Evolutionary conservation across 768 basidiomycete species (phyloP).

Genomic region (Agaricus blazei): DNA sequence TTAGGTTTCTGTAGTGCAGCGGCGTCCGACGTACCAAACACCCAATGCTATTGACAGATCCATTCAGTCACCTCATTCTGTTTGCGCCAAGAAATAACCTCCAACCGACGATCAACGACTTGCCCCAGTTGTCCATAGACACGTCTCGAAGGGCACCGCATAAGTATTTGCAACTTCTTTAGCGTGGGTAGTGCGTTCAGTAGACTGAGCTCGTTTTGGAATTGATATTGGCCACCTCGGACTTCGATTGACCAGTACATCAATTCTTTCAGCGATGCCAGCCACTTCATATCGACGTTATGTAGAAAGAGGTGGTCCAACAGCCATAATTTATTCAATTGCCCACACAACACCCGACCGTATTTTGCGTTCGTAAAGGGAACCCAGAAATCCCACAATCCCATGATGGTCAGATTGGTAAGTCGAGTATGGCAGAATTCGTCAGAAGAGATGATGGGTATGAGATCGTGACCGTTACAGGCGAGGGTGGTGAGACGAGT

Average conservation of each 20-base stretch:
- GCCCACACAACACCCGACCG: neutral
- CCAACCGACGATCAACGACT: neutral
- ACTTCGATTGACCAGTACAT: constrained; percentile 2
- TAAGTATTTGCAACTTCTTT: neutral
- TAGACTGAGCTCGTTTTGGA: neutral
- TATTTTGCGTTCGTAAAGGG: neutral
- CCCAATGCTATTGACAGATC: neutral
- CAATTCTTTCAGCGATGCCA: constrained; percentile 3
- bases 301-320: constrained; percentile 3
- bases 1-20: too few relatives aligned
- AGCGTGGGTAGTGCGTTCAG: neutral
- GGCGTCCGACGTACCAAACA: neutral
- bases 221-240: neutral
- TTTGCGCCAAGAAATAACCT: neutral
- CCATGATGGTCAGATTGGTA: constrained; percentile 2
- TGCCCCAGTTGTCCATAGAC: neutral
- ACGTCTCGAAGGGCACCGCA: neutral
- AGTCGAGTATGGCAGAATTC: neutral
- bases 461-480: constrained; percentile 2
- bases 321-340: neutral
- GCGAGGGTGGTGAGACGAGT: neutral
- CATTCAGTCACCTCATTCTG: neutral
- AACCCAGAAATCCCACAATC: constrained; percentile 5
- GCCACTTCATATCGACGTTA: neutral
- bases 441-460: neutral